Percentiles rank a stretch among this genome's conserved stretches.
Evolutionary conservation across 2,329 filamentous ascomycete species (phyloP).

Genomic region (Alternaria brassicae): DNA sequence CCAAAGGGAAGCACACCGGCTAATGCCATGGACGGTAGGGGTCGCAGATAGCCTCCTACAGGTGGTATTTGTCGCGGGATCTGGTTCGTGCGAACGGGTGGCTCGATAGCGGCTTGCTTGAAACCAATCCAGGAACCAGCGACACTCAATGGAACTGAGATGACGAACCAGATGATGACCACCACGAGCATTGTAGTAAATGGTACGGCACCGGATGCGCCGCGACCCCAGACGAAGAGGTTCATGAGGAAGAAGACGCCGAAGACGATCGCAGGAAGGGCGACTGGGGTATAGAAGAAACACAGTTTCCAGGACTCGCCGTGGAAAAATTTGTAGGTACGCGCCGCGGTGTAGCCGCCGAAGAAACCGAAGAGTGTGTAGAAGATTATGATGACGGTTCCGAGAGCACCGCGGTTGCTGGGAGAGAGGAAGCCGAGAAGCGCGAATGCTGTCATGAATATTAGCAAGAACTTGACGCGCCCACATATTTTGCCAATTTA

Average conservation of each 20-base stretch:
- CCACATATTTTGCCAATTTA: slow-evolving; percentile 38
- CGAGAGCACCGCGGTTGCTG: slow-evolving; percentile 91
- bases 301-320: slow-evolving; percentile 95
- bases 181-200: slow-evolving; percentile 97
- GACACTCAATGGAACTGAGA: slow-evolving; percentile 90
- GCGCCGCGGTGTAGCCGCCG: slow-evolving; percentile 86
- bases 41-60: slow-evolving; percentile 79
- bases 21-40: slow-evolving; percentile 87
- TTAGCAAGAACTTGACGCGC: slow-evolving; percentile 13
- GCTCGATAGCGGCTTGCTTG: slow-evolving; percentile 70
- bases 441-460: slow-evolving; percentile 68
- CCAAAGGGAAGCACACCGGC: slow-evolving; percentile 93
- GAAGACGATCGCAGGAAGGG: slow-evolving; percentile 89
- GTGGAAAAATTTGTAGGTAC: slow-evolving; percentile 92
- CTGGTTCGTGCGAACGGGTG: slow-evolving; percentile 94
- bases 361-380: slow-evolving; percentile 94
- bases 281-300: slow-evolving; percentile 83
- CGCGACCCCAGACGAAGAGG: slow-evolving; percentile 93
- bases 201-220: slow-evolving; percentile 90
- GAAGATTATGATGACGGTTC: slow-evolving; percentile 89
- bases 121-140: slow-evolving; percentile 94
- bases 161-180: slow-evolving; percentile 93
- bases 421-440: slow-evolving; percentile 94
- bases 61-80: slow-evolving; percentile 96
- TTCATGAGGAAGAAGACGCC: slow-evolving; percentile 89